Evolutionary conservation across 768 basidiomycete species (phyloP).

Genomic region (Mrakia hoshinonis): DNA sequence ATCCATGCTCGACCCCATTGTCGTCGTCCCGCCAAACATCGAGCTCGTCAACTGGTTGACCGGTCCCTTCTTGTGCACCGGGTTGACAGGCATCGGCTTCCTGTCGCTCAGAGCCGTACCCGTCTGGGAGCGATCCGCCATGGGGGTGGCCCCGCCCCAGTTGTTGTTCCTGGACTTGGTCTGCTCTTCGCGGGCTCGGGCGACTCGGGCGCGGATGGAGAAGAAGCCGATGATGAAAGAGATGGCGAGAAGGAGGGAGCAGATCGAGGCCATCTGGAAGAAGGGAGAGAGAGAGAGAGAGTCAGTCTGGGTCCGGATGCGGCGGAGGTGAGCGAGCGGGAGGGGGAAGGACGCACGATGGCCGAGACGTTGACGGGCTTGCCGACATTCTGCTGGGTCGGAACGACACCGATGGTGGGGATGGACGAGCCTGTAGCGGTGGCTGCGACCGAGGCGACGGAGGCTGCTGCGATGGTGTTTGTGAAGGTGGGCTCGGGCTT

Average conservation of each 20-base stretch:
- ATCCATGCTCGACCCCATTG: not conserved
- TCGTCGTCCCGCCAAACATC: not conserved
- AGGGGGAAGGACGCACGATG: slow-evolving; percentile 4
- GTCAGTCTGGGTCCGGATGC: not conserved
- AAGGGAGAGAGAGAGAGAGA: not conserved
- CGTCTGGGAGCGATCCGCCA: not conserved
- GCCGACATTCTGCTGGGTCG: not conserved
- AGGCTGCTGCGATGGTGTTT: slow-evolving; percentile 18
- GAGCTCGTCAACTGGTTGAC: slow-evolving; percentile 13
- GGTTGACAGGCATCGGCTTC: not conserved
- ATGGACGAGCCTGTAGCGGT: not conserved
- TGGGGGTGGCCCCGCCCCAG: slow-evolving; percentile 10
- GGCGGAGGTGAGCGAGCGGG: not conserved
- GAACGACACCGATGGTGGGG: not conserved
- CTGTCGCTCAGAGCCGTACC: not conserved
- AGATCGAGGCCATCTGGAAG: slow-evolving; percentile 23
- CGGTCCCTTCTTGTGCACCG: not conserved
- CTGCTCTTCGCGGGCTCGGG: not conserved
- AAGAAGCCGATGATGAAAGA: slow-evolving; percentile 16
- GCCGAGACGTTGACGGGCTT: slow-evolving; percentile 25
- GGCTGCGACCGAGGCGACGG: not conserved
- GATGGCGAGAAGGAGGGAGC: slow-evolving; percentile 21
- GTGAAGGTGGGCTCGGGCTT: slow-evolving; percentile 16
- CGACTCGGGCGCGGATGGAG: slow-evolving; percentile 10
- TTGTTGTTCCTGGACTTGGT: not conserved